Evolutionary conservation across 371 early-diverging fungal genomes (phyloP), one percentile per base, ranked within the genome.

Genomic region (Mucor plumbeus): DNA sequence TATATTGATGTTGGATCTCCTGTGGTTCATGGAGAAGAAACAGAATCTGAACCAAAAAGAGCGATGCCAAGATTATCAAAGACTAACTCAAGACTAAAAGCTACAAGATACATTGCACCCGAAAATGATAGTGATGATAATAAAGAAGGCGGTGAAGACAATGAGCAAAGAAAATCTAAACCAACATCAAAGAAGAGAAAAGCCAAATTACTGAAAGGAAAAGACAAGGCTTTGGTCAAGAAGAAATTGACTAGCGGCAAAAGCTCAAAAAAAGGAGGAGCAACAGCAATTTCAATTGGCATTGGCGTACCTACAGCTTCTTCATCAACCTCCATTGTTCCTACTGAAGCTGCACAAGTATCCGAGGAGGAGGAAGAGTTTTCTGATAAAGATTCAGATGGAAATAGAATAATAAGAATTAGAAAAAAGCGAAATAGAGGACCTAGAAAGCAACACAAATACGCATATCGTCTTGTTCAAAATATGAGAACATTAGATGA

Each of bases 401-500:
- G 44, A 36, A 53, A 53, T 19, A 15, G 39, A 36, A n/a, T 33
- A 5, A 11, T 33, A 13, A 54, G n/a, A 36, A 61, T 21, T n/a
- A 33, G 39, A 60, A 67, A 61, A 34, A 60, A n/a, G 17, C 54
- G 17, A 11, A 10, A 21, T 5, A 17, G 5, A 14, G 44, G 40
- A 5, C 7, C 21, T 33, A n/a, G 15, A 13, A 60, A 43, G 43
- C 9, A 17, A 10, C 17, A 33, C 7, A 36, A 5, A 13, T 39
- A 19, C 6, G 65, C 31, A n/a, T 69, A 26, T 34, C 70, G 65
- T 35, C 47, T 54, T 59, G 59, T 48, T 19, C 50, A 66, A 43
- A 73, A 70, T 26, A 36, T 77, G 67, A 57, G 61, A 19, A 83
- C 84, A 3, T 40, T 83, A 3, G 85, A 83, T 8, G 84, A 84